A percentile compares a stretch with the other conserved stretches of the same genome.
phyloP scores from a whole-genome alignment of 768 basidiomycete genomes.

The Auricularia sp. region DNA sequence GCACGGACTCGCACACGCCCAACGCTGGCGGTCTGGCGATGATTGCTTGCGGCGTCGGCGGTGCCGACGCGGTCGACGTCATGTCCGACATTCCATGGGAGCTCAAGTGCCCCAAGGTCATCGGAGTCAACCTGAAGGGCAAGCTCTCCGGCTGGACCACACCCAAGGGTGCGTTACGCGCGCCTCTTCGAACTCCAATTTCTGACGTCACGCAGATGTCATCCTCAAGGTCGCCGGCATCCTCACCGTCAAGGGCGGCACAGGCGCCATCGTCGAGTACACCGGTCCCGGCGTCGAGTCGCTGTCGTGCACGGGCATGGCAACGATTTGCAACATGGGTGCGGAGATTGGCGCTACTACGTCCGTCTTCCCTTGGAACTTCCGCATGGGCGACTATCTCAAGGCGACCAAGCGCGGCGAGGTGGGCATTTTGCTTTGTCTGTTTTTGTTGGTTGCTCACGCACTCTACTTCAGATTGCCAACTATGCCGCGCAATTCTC shows the following conservation, averaged over 20 bases:
- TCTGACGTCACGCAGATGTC: constrained; percentile 50
- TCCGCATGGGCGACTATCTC: constrained; percentile 87
- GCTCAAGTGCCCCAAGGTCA: constrained; percentile 98
- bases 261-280: constrained; percentile 98
- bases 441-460: background rate
- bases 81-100: constrained; percentile 99
- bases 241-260: constrained; percentile 98
- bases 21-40: constrained; percentile 99
- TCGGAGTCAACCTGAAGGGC: constrained; percentile 93
- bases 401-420: constrained; percentile 86
- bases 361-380: constrained; percentile 97
- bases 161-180: constrained; percentile 65
- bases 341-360: constrained; percentile 99
- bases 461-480: constrained; percentile 39
- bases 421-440: background rate
- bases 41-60: constrained; percentile 98
- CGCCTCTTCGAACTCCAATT: background rate
- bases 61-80: constrained; percentile 98
- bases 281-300: constrained; percentile 90
- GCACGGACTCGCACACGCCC: constrained; percentile 98
- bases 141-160: constrained; percentile 96
- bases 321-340: constrained; percentile 99
- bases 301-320: constrained; percentile 97
- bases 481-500: constrained; percentile 81
- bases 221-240: constrained; percentile 99